Evolutionary conservation across 2,329 filamentous ascomycete genomes (phyloP).

Genomic region (Trichophyton simii): DNA sequence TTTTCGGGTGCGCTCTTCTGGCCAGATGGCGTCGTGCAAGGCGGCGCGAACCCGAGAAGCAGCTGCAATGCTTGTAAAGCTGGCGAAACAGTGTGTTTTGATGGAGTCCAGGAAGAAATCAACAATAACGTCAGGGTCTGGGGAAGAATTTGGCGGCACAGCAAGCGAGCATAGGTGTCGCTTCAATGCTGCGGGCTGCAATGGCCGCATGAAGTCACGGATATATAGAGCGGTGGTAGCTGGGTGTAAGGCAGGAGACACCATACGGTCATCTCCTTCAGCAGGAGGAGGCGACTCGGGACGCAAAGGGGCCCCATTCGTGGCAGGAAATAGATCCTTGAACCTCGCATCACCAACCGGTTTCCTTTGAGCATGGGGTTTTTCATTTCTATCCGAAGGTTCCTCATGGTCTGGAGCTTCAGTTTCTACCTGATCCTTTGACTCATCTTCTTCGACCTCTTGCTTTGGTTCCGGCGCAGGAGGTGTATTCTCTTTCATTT

Average conservation of each 20-base stretch:
- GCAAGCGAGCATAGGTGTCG: slow-evolving; percentile 60
- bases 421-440: slow-evolving; percentile 5
- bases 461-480: not conserved
- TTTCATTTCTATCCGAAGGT: slow-evolving; percentile 16
- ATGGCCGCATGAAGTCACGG: slow-evolving; percentile 74
- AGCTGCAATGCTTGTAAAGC: slow-evolving; percentile 55
- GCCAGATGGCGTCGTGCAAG: slow-evolving; percentile 72
- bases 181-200: slow-evolving; percentile 56
- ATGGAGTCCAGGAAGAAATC: slow-evolving; percentile 72
- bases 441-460: not conserved
- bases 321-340: slow-evolving; percentile 34
- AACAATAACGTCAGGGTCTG: slow-evolving; percentile 46
- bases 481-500: slow-evolving; percentile 5
- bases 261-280: slow-evolving; percentile 27
- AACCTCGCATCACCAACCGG: slow-evolving; percentile 34
- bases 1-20: slow-evolving; percentile 72
- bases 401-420: slow-evolving; percentile 9
- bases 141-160: slow-evolving; percentile 40
- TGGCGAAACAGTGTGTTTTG: slow-evolving; percentile 74
- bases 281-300: slow-evolving; percentile 19
- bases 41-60: slow-evolving; percentile 64
- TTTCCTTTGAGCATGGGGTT: slow-evolving; percentile 20
- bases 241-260: slow-evolving; percentile 52
- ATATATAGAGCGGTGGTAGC: slow-evolving; percentile 76
- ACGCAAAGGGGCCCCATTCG: slow-evolving; percentile 17